phyloP scores from a whole-genome alignment of 441 rosid genomes.

The Breynia disticha region DNA sequence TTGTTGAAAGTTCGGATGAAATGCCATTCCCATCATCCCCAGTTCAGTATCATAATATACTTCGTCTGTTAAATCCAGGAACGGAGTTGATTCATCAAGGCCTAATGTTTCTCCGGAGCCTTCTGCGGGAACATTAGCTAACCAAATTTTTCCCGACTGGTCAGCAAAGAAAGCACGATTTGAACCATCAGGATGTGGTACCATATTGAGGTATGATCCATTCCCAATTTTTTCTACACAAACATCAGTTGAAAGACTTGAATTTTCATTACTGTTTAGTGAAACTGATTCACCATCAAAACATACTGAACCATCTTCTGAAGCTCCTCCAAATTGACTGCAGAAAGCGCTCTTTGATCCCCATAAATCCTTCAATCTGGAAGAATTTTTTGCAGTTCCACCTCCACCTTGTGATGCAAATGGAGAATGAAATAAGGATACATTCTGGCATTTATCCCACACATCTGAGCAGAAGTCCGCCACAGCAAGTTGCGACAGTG shows the following conservation, averaged over 20 bases:
- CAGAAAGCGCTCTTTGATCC: slow-evolving; percentile 31
- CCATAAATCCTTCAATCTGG: slow-evolving; percentile 28
- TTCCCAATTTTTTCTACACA: slow-evolving; percentile 47
- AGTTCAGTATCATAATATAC: slow-evolving; percentile 24
- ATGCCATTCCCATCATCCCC: slow-evolving; percentile 18
- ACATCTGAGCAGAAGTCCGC: slow-evolving; percentile 30
- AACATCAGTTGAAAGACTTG: slow-evolving; percentile 24
- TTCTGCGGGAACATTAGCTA: slow-evolving; percentile 41
- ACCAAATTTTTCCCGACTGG: slow-evolving; percentile 46
- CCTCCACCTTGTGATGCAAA: slow-evolving; percentile 23
- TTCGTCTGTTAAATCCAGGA: slow-evolving; percentile 41
- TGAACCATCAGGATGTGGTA: slow-evolving; percentile 52
- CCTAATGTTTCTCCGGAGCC: slow-evolving; percentile 28
- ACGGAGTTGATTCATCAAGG: slow-evolving; percentile 32
- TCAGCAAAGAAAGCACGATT: slow-evolving; percentile 37
- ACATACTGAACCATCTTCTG: slow-evolving; percentile 25
- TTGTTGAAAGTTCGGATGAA: slow-evolving; percentile 9
- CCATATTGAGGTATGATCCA: slow-evolving; percentile 46
- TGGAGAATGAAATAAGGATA: slow-evolving; percentile 35
- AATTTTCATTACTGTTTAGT: slow-evolving; percentile 12
- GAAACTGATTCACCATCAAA: slow-evolving; percentile 32
- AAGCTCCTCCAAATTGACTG: slow-evolving; percentile 32
- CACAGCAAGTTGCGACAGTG: slow-evolving; percentile 9
- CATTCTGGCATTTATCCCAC: slow-evolving; percentile 38
- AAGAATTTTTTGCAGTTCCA: slow-evolving; percentile 17